Percentiles rank a stretch among this genome's conserved stretches.
Conservation (phyloP, 805 yeast genomes). For the Candida saitoana region DNA sequence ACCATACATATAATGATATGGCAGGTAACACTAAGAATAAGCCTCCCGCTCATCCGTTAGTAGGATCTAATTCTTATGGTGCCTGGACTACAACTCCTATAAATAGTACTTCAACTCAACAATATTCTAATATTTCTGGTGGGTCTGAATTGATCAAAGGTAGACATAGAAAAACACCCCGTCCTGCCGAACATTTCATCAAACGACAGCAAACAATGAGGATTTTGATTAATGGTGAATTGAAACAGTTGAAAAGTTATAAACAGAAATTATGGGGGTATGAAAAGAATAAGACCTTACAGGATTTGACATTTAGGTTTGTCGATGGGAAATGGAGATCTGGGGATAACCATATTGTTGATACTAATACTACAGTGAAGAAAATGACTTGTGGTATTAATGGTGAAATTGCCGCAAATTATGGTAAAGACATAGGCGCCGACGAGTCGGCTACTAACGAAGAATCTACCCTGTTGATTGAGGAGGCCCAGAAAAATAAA, state of each 20-base stretch:
- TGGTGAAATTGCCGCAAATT: slow-evolving; percentile 21
- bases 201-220: slow-evolving; percentile 59
- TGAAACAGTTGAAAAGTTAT: slow-evolving; percentile 53
- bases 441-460: slow-evolving; percentile 1
- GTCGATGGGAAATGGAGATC: slow-evolving; percentile 72
- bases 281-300: slow-evolving; percentile 58
- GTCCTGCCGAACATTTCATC: slow-evolving; percentile 40
- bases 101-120: slow-evolving; percentile 15
- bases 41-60: slow-evolving; percentile 26
- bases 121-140: slow-evolving; percentile 29
- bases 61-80: slow-evolving; percentile 35
- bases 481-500: slow-evolving; percentile 25
- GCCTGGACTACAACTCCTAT: slow-evolving; percentile 28
- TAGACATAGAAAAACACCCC: slow-evolving; percentile 51
- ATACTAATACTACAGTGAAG: slow-evolving; percentile 33
- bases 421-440: slow-evolving; percentile 16
- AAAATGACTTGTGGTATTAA: slow-evolving; percentile 20
- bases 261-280: slow-evolving; percentile 91
- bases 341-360: slow-evolving; percentile 76
- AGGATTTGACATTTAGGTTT: slow-evolving; percentile 62
- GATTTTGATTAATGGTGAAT: slow-evolving; percentile 52
- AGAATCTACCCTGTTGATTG: slow-evolving; percentile 12
- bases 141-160: slow-evolving; percentile 49
- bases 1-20: slow-evolving; percentile 29
- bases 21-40: slow-evolving; percentile 34